Evolutionary conservation across 371 early-diverging fungal species (phyloP).

Genomic region (Mucor velutinosus): DNA sequence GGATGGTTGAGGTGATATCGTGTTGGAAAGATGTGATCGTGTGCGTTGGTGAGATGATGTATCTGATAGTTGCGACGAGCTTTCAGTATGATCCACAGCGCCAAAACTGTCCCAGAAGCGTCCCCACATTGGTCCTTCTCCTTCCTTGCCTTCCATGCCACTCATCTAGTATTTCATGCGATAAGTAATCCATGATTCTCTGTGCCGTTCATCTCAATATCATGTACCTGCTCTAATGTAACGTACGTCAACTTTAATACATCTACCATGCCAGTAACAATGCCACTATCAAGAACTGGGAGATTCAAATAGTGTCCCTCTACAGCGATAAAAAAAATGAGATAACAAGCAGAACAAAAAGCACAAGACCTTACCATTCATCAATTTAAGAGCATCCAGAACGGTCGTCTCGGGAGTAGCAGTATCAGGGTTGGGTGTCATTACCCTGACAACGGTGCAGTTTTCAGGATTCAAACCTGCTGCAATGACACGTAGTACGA

Average conservation of each 20-base stretch:
- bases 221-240: slow-evolving; percentile 70
- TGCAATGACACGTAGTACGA: slow-evolving; percentile 92
- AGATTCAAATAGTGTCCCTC: slow-evolving; percentile 87
- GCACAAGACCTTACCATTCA: slow-evolving; percentile 66
- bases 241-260: slow-evolving; percentile 89
- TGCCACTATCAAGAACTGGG: slow-evolving; percentile 84
- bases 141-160: slow-evolving; percentile 4
- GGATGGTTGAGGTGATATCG: slow-evolving; percentile 42
- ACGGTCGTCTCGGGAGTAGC: slow-evolving; percentile 77
- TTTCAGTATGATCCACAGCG: slow-evolving; percentile 49
- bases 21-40: slow-evolving; percentile 19
- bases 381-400: slow-evolving; percentile 88
- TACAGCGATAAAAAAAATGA: neutral
- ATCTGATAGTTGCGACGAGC: slow-evolving; percentile 43
- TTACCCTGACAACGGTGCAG: slow-evolving; percentile 89
- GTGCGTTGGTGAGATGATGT: slow-evolving; percentile 20
- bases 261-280: slow-evolving; percentile 87
- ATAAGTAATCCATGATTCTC: neutral
- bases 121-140: slow-evolving; percentile 49
- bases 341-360: neutral
- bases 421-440: slow-evolving; percentile 96
- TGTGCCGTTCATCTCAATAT: neutral
- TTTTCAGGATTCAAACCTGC: slow-evolving; percentile 86
- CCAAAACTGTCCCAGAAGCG: slow-evolving; percentile 55
- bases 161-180: neutral